Evolutionary conservation across 1,284 basidiomycete genomes (phyloP).

Genomic region (Earliella scabrosa): DNA sequence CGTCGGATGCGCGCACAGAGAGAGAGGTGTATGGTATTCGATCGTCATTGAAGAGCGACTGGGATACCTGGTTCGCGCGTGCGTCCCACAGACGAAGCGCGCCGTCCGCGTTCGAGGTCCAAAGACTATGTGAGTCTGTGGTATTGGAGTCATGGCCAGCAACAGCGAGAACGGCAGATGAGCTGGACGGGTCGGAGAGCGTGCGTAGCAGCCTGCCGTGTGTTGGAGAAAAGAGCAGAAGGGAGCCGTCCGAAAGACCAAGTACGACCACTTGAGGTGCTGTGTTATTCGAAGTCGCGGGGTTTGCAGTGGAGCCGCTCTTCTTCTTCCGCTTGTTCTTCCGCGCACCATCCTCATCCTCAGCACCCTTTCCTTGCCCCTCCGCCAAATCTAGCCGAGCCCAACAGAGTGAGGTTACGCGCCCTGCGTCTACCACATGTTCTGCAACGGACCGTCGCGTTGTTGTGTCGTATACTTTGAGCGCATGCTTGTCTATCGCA

Average conservation of each 20-base stretch:
- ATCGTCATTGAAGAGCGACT: conserved; percentile 55
- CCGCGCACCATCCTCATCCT: conserved; percentile 24
- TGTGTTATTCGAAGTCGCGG: conserved; percentile 13
- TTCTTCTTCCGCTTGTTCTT: conserved; percentile 47
- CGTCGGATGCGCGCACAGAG: conserved; percentile 43
- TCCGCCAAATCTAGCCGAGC: conserved; percentile 39
- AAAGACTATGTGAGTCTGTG: conserved; percentile 39
- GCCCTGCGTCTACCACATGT: conserved; percentile 57
- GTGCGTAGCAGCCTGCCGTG: conserved; percentile 59
- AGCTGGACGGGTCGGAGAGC: conserved; percentile 57
- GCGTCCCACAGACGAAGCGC: conserved; percentile 62
- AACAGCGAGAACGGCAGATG: conserved; percentile 55
- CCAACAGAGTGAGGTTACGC: conserved; percentile 62
- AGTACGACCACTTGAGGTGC: conserved; percentile 50
- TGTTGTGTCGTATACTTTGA: conserved; percentile 67
- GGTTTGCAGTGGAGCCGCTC: conserved; percentile 37
- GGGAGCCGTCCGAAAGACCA: conserved; percentile 60
- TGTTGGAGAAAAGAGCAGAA: conserved; percentile 60
- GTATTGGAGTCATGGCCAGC: conserved; percentile 35
- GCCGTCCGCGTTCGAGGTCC: conserved; percentile 64
- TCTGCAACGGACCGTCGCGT: conserved; percentile 62
- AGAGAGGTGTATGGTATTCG: conserved; percentile 61
- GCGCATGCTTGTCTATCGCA: conserved; percentile 74
- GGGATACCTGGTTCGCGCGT: conserved; percentile 48
- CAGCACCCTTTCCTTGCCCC: conserved; percentile 23